Evolutionary conservation across 768 basidiomycete species (phyloP).

Genomic region (Leccinum ochraceum): DNA sequence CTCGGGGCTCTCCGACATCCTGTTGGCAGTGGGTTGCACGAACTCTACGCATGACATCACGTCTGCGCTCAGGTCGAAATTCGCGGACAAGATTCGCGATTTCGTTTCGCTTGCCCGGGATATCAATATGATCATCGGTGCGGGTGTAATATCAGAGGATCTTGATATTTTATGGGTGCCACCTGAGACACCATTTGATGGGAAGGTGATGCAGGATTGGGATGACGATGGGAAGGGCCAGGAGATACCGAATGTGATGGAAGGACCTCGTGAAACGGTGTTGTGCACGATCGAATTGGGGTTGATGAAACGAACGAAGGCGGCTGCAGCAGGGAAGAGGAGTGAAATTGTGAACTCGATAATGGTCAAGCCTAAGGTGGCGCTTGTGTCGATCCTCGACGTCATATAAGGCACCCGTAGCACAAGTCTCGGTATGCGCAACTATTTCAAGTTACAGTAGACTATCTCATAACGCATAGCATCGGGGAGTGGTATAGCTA

Average conservation of each 20-base stretch:
- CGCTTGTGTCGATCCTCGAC: constrained; percentile 31
- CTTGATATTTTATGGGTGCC: constrained; percentile 20
- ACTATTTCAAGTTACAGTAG: no score
- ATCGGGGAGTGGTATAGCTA: no score
- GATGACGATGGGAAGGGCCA: constrained; percentile 20
- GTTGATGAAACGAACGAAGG: constrained; percentile 24
- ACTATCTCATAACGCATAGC: no score
- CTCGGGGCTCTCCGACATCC: constrained; percentile 26
- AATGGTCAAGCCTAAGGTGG: constrained; percentile 37
- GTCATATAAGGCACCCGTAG: constrained; percentile 8
- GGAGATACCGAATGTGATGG: not conserved
- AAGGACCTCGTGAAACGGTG: constrained; percentile 12
- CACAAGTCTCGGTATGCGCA: not conserved
- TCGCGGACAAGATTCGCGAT: constrained; percentile 39
- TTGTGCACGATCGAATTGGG: constrained; percentile 37
- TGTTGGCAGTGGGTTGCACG: constrained; percentile 28
- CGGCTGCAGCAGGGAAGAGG: constrained; percentile 8
- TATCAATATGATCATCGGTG: constrained; percentile 37
- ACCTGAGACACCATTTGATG: constrained; percentile 16
- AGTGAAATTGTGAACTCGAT: constrained; percentile 18
- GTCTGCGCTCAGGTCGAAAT: constrained; percentile 42
- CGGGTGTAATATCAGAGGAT: constrained; percentile 28
- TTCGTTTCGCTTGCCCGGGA: constrained; percentile 47
- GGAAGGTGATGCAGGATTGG: constrained; percentile 22
- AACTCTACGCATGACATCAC: constrained; percentile 28